Conservation (phyloP, 139 green algal species). For the Zygnema cylindricum region DNA sequence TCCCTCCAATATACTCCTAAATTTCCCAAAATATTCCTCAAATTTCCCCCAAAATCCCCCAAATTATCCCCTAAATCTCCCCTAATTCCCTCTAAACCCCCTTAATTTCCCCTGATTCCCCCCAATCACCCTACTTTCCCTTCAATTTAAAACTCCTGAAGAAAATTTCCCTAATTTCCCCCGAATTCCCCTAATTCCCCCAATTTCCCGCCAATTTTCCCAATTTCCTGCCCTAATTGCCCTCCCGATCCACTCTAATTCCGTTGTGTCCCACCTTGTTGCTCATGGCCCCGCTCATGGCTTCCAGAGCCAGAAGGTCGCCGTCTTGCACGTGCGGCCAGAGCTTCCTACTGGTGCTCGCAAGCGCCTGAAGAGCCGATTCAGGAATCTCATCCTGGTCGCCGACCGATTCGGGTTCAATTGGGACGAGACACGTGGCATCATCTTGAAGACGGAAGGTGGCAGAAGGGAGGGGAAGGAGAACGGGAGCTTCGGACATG, state of each 20-base stretch:
- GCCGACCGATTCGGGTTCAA: too few relatives aligned
- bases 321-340: neutral
- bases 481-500: too few relatives aligned
- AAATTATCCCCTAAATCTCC: neutral
- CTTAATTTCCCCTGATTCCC: neutral
- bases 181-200: neutral
- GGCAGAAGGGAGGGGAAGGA: too few relatives aligned
- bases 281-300: slow-evolving; percentile 27
- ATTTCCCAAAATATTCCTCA: too few relatives aligned
- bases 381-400: too few relatives aligned
- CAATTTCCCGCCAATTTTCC: neutral
- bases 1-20: too few relatives aligned
- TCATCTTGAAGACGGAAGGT: too few relatives aligned
- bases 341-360: neutral
- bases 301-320: neutral
- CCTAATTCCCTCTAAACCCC: neutral
- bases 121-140: neutral
- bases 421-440: too few relatives aligned
- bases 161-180: neutral
- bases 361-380: neutral
- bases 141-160: neutral
- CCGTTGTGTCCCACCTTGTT: slow-evolving; percentile 46
- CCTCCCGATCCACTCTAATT: neutral
- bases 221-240: neutral
- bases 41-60: neutral